These are phyloP conservation scores for Colletotrichum sp. DNA, from an alignment of 2,329 filamentous ascomycete species.

Conservation along the genomic window DNA sequence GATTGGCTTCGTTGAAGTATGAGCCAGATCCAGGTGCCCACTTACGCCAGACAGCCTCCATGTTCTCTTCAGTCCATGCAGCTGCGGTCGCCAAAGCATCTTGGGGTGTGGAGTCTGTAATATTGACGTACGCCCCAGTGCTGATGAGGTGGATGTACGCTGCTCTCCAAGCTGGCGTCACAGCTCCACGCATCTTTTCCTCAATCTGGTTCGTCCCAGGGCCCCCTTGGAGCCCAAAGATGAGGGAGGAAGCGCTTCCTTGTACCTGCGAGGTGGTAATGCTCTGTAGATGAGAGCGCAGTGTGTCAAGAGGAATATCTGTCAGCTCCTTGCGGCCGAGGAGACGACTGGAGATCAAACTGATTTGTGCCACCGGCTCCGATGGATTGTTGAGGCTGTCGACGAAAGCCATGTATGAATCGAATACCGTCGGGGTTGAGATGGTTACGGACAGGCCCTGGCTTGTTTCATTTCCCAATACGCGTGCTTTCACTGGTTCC, in stretches of 20 bases:
- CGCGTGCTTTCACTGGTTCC: neutral
- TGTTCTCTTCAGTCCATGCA: neutral
- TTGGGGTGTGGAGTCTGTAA: neutral
- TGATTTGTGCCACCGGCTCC: neutral
- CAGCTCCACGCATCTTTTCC: slow-evolving; percentile 2
- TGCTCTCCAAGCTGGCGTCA: slow-evolving; percentile 5
- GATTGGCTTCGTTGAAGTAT: slow-evolving; percentile 47
- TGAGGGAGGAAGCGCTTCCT: neutral
- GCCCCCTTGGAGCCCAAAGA: neutral
- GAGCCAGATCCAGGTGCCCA: slow-evolving; percentile 19
- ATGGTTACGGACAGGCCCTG: neutral
- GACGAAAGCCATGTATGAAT: neutral
- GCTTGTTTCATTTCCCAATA: neutral
- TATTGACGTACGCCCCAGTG: neutral
- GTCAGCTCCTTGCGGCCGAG: neutral
- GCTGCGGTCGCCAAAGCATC: neutral
- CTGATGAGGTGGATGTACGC: slow-evolving; percentile 13
- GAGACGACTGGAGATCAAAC: neutral
- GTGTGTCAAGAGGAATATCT: neutral
- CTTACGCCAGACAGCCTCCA: slow-evolving; percentile 13
- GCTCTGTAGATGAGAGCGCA: neutral
- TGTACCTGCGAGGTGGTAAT: neutral
- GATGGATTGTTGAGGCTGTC: neutral
- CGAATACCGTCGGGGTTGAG: neutral
- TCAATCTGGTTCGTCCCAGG: neutral